Evolutionary conservation across 345 rosid genomes (phyloP).

Genomic region (Passiflora organensis): DNA sequence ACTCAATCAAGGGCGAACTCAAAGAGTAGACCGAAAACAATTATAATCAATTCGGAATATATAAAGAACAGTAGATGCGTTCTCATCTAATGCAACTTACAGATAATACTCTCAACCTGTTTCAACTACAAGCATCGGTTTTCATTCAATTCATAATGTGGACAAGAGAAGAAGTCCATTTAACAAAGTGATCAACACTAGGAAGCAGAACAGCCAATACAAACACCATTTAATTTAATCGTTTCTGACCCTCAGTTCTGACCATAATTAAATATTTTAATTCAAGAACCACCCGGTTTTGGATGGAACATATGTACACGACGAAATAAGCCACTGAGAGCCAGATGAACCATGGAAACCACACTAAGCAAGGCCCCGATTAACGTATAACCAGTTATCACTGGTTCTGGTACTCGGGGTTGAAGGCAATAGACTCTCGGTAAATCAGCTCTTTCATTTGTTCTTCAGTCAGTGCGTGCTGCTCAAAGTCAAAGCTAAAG

Average conservation of each 20-base stretch:
- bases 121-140: no score
- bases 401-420: conserved; percentile 55
- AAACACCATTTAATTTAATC: conserved; percentile 30
- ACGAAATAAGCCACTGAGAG: conserved; percentile 21
- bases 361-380: conserved; percentile 9
- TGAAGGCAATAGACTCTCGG: conserved; percentile 77
- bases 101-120: no score
- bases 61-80: no score
- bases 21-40: no score
- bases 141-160: no score
- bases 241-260: conserved; percentile 23
- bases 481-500: conserved; percentile 70
- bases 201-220: conserved; percentile 15
- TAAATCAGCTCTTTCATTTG: conserved; percentile 82
- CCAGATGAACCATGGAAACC: conserved; percentile 13
- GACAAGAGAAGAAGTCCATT: background rate
- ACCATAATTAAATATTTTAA: conserved; percentile 19
- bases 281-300: conserved; percentile 31
- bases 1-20: no score
- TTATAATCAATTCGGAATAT: no score
- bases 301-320: conserved; percentile 39
- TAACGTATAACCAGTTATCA: conserved; percentile 2
- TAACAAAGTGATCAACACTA: background rate
- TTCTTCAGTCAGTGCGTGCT: conserved; percentile 58
- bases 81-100: no score